Percentiles rank a stretch among this genome's conserved stretches.
These are phyloP conservation scores for Geosmithia morbida DNA, from an alignment of 2,329 filamentous ascomycete species.

Conservation along the genomic window DNA sequence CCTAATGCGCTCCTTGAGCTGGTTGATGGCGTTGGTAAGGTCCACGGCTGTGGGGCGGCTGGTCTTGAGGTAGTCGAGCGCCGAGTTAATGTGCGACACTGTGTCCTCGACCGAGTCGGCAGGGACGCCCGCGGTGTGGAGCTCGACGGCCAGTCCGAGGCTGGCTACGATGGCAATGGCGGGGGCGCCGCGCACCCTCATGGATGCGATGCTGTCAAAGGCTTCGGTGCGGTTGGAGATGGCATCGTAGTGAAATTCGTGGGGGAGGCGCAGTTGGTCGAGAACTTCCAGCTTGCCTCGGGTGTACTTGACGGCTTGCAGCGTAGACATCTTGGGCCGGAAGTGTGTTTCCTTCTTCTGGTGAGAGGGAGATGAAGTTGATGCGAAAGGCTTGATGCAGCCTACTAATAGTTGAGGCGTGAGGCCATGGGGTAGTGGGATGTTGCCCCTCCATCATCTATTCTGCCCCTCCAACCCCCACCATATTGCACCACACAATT, in stretches of 20 bases:
- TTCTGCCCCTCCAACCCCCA: background rate
- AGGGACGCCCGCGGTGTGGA: constrained; percentile 37
- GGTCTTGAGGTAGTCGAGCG: constrained; percentile 73
- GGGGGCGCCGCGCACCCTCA: constrained; percentile 68
- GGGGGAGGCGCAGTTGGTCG: constrained; percentile 70
- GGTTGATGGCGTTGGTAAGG: constrained; percentile 73
- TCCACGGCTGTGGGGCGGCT: constrained; percentile 93
- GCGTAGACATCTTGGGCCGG: constrained; percentile 30
- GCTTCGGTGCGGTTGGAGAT: constrained; percentile 59
- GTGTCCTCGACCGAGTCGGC: constrained; percentile 37
- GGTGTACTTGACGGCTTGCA: constrained; percentile 67
- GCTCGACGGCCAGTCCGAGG: constrained; percentile 73
- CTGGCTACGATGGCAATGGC: constrained; percentile 97
- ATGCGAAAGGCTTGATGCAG: background rate
- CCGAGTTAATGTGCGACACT: constrained; percentile 57
- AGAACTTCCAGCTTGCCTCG: constrained; percentile 62
- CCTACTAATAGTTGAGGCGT: background rate
- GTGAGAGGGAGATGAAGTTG: background rate
- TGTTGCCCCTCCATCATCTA: background rate
- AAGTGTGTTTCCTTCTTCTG: background rate
- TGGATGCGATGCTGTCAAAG: constrained; percentile 70
- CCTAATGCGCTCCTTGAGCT: constrained; percentile 54
- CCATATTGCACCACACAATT: constrained; percentile 1
- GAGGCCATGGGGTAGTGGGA: background rate
- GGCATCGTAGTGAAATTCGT: constrained; percentile 64